phyloP scores from a whole-genome alignment of 2,329 filamentous ascomycete species.

The Aspergillus udagawae region DNA sequence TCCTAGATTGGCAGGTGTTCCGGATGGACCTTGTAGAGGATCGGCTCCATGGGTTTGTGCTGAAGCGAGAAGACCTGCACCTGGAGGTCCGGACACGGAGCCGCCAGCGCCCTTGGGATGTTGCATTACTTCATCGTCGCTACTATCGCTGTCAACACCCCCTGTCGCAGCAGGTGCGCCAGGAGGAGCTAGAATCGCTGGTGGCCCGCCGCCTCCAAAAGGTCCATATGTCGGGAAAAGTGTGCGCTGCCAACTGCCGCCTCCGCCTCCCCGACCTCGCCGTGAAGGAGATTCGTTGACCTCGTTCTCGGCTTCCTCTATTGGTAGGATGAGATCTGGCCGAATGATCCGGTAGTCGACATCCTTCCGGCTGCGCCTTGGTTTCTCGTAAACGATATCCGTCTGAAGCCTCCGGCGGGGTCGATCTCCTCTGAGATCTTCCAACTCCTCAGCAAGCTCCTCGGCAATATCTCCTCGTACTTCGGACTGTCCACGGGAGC shows the following conservation, averaged over 20 bases:
- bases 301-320: constrained; percentile 71
- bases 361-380: constrained; percentile 57
- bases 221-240: constrained; percentile 89
- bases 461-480: constrained; percentile 50
- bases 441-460: constrained; percentile 57
- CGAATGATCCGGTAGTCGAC: constrained; percentile 86
- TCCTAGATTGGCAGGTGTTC: constrained; percentile 76
- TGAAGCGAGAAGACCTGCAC: constrained; percentile 51
- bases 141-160: constrained; percentile 89
- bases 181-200: constrained; percentile 68
- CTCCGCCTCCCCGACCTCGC: constrained; percentile 59
- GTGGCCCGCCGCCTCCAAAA: constrained; percentile 75
- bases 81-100: constrained; percentile 52
- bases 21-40: constrained; percentile 51
- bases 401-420: constrained; percentile 34
- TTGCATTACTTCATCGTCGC: constrained; percentile 80
- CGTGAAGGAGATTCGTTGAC: constrained; percentile 65
- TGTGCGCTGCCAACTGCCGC: constrained; percentile 66
- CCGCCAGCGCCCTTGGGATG: constrained; percentile 59
- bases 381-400: constrained; percentile 38
- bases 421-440: constrained; percentile 48
- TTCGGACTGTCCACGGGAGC: constrained; percentile 42
- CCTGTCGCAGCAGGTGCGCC: constrained; percentile 66
- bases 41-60: constrained; percentile 56
- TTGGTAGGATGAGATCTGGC: constrained; percentile 63